Percentiles rank a stretch among this genome's conserved stretches.
These are phyloP conservation scores for Malassezia caprae DNA, from an alignment of 1,284 basidiomycete genomes.

Conservation along the genomic window DNA sequence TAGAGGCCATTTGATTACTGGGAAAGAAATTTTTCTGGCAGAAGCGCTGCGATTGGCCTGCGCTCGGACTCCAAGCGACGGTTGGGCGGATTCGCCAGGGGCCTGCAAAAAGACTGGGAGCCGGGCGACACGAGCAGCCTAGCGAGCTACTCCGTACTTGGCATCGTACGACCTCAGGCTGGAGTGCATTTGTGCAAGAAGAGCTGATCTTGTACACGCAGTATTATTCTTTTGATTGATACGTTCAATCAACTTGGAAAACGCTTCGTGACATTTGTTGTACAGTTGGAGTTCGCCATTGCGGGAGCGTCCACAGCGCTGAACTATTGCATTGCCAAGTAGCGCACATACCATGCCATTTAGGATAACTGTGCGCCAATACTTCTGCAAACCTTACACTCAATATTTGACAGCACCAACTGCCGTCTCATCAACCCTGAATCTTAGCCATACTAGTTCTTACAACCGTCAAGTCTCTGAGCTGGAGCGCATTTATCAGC, in stretches of 20 bases:
- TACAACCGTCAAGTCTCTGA: conserved; percentile 8
- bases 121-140: background rate
- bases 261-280: background rate
- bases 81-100: conserved; percentile 1
- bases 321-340: background rate
- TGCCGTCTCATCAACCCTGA: background rate
- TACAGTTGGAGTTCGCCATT: background rate
- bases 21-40: conserved; percentile 1
- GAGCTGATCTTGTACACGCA: background rate
- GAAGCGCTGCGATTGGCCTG: background rate
- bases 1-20: background rate
- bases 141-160: background rate
- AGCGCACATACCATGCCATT: background rate
- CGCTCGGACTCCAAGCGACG: background rate
- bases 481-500: conserved; percentile 3
- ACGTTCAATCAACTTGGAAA: background rate
- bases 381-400: background rate
- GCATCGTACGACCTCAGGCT: background rate
- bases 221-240: background rate
- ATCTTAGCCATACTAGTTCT: background rate
- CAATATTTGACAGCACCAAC: background rate
- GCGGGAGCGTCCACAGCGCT: background rate
- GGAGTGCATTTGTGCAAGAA: background rate
- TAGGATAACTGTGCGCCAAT: background rate
- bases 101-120: background rate